Evolutionary conservation across 768 basidiomycete species (phyloP), one percentile per base, ranked within the genome.

Genomic region (Naganishia friedmannii): DNA sequence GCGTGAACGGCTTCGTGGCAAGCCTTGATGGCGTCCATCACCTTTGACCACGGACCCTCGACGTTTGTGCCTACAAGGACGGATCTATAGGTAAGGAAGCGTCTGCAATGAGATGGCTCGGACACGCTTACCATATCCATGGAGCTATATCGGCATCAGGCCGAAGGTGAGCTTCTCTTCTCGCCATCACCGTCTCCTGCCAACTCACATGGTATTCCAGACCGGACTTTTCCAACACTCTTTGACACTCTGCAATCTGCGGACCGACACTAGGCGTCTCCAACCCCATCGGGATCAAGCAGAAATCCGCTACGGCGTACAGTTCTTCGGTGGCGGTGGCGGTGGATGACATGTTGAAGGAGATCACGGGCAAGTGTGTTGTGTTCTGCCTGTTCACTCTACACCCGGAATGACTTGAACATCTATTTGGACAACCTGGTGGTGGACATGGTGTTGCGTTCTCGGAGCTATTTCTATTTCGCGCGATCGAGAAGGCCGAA

Each of bases 41-140:
- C 95, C 63, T 87, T 83, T 28, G 85, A 84, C 92, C 92, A 97
- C 0, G 91, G 89, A 5, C 93, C 93, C 81, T 94, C 92, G 48
- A 95, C 76, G 78, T 95, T 95, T 0, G 94, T 96, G 53, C 53
- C 69, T n/a, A 13, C 21, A 10, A n/a, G 26, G 37, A 23, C 65
- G 23, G n/a, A 19, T 10, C 42, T 31, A 28, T 42, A 42, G 48
- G 29, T 29, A 55, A 21, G 45, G 48, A 55, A 1, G n/a, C 6
- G 31, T 6, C 12, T 31, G 34, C 57, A 28, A 39, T 29, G 8
- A 21, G 17, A 39, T 10, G 26, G 29, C 29, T 8, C 31, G 39
- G 53, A 70, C 21, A 9, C 58, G 53, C 26, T 37, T 45, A 28
- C 63, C 57, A 15, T 70, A 56, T 67, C 45, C 69, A 28, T 68